Percentiles rank a stretch among this genome's conserved stretches.
Evolutionary conservation across 352 stramenopile species (phyloP).

Genomic region (Elongisporangium anandrum): DNA sequence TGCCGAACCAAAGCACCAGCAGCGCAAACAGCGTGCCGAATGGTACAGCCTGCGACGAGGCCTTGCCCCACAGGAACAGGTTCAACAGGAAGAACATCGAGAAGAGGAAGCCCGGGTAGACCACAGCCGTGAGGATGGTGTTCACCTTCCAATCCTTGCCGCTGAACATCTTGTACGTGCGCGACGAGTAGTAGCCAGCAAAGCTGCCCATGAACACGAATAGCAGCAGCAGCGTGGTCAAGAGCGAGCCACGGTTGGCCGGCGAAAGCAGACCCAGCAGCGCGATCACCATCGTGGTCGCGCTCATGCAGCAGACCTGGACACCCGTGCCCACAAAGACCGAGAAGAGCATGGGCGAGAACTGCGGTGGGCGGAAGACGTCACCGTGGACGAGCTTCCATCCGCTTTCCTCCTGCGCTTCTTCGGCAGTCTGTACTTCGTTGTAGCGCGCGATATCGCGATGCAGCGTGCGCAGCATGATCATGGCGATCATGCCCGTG

Average conservation of each 20-base stretch:
- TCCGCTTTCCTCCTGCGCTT: conserved; percentile 93
- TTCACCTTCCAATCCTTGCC: conserved; percentile 97
- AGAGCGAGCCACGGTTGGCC: conserved; percentile 94
- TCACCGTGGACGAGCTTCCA: conserved; percentile 97
- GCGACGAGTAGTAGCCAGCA: conserved; percentile 94
- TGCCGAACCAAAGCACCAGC: conserved; percentile 97
- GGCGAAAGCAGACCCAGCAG: conserved; percentile 95
- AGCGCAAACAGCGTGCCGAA: conserved; percentile 97
- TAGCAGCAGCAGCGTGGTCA: conserved; percentile 96
- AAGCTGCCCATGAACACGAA: conserved; percentile 98
- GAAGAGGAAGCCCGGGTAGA: conserved; percentile 94
- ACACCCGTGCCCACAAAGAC: conserved; percentile 95
- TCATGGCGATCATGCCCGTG: conserved; percentile 98
- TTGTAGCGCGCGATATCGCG: conserved; percentile 98
- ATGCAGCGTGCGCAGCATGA: conserved; percentile 99
- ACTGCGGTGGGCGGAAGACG: conserved; percentile 97
- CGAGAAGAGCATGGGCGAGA: conserved; percentile 92
- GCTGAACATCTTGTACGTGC: conserved; percentile 98
- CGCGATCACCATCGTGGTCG: conserved; percentile 93
- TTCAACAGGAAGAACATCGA: conserved; percentile 96
- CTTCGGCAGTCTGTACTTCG: conserved; percentile 91
- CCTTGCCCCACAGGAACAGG: conserved; percentile 90
- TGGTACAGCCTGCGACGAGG: conserved; percentile 86
- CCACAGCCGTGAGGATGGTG: conserved; percentile 93
- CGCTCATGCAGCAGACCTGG: conserved; percentile 95